A percentile compares a stretch with the other conserved stretches of the same genome.
Conservation (phyloP, 2,329 filamentous ascomycete species). For the Ampelomyces quisqualis region DNA sequence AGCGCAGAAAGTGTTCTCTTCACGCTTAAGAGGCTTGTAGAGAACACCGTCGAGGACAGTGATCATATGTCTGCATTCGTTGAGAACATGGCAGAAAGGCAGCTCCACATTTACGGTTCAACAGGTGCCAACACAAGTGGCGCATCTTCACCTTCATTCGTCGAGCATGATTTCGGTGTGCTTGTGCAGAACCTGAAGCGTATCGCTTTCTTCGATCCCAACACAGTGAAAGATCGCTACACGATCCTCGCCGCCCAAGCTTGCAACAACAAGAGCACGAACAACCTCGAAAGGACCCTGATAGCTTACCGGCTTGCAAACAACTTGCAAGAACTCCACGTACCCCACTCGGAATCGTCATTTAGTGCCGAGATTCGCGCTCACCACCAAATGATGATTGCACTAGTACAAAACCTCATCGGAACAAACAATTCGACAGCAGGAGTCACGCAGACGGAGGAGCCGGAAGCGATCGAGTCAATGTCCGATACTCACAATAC, state of each 20-base stretch:
- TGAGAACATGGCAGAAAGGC: slow-evolving; percentile 23
- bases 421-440: not conserved
- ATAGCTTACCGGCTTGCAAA: slow-evolving; percentile 37
- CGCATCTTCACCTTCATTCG: not conserved
- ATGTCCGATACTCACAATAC: too few relatives aligned
- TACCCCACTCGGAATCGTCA: slow-evolving; percentile 12
- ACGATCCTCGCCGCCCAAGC: slow-evolving; percentile 31
- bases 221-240: slow-evolving; percentile 36
- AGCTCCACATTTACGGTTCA: slow-evolving; percentile 21
- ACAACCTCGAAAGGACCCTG: slow-evolving; percentile 24
- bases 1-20: slow-evolving; percentile 40
- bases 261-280: slow-evolving; percentile 20
- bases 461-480: not conserved
- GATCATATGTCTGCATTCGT: slow-evolving; percentile 26
- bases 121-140: not conserved
- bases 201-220: slow-evolving; percentile 23
- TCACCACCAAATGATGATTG: slow-evolving; percentile 22
- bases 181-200: slow-evolving; percentile 24
- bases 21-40: slow-evolving; percentile 37
- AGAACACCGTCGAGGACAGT: slow-evolving; percentile 30
- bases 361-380: slow-evolving; percentile 27
- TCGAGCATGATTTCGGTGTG: slow-evolving; percentile 6
- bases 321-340: slow-evolving; percentile 20
- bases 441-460: not conserved
- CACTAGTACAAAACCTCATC: slow-evolving; percentile 21